Base-by-base conservation (phyloP, 805 yeast species). In the Hanseniaspora opuntiae region DNA sequence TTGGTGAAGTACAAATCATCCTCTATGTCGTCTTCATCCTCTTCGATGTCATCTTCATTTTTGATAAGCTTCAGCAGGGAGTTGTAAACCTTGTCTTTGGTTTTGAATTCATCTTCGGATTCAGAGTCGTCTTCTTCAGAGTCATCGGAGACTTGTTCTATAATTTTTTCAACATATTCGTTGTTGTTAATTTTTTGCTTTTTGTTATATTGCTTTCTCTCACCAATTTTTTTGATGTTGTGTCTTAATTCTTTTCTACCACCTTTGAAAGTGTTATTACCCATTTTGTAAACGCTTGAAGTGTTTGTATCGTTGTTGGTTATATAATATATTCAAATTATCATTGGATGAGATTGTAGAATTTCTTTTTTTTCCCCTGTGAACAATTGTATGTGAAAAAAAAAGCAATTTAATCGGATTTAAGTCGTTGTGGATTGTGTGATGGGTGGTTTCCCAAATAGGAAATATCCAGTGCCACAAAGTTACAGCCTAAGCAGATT, bases 21-120 rank as follows among this genome's bases (percentile, higher is more conserved):
- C 30, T 42, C 39, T 1, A 40, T 22, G 36, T 47, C 46, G 45
- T 52, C 56, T 16, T 53, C 54, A 35, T 56, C 60, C 33, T 55
- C 55, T 19, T 55, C 58, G 11, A 57, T 61, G 11, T 59, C 64
- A 22, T 61, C 61, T 9, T 56, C 60, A 3, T 37, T 58, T 51
- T 59, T 74, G 56, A 84, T 70, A 47, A 84, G 71, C 1, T 86
- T 78, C 61, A 84, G 63, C 47, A 84, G 68, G 1, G 90, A 89
- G 58, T 76, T 74, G 64, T 84, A 84, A 0, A 84, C 84, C 60
- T 71, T 70, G 3, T 74, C 72, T 33, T 66, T 61, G 58, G 53
- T 50, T 49, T 59, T 65, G 16, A 61, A 61, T 7, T 62, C 65
- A 32, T 59, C 54, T 10, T 59, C 56, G 9, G 59, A 56, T 8